Conservation (phyloP, 23 red algal species). For the Cyanidiococcus yangmingshanensis region DNA sequence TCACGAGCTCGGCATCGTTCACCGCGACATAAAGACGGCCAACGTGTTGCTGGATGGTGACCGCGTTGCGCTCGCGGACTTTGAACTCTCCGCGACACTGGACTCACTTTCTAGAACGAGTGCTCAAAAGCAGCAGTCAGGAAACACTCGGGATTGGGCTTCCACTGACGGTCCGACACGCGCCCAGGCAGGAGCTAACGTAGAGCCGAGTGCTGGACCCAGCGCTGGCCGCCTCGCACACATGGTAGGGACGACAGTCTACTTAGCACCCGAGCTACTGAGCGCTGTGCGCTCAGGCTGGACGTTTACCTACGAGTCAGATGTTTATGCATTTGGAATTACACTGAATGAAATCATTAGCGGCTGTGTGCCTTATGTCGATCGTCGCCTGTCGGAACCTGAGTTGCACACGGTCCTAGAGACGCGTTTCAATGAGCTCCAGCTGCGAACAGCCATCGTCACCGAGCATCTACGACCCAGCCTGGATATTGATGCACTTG, state of each 20-base stretch:
- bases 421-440: conserved; percentile 89
- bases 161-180: neutral
- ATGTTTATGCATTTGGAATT: conserved; percentile 86
- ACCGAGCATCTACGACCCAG: conserved; percentile 62
- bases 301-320: neutral
- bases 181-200: conserved; percentile 22
- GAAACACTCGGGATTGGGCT: neutral
- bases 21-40: conserved; percentile 89
- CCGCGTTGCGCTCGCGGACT: conserved; percentile 55
- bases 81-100: conserved; percentile 35
- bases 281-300: neutral
- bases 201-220: conserved; percentile 50
- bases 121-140: neutral
- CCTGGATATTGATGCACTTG: conserved; percentile 28
- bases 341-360: conserved; percentile 76
- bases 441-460: conserved; percentile 70
- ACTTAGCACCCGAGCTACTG: conserved; percentile 92
- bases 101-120: neutral
- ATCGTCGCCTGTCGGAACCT: conserved; percentile 65
- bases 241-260: conserved; percentile 93
- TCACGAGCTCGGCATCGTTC: conserved; percentile 64
- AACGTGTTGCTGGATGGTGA: conserved; percentile 68
- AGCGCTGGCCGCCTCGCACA: conserved; percentile 73
- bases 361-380: conserved; percentile 76
- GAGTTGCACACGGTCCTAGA: conserved; percentile 94